These are phyloP conservation scores for Talaromyces sp. DNA, from an alignment of 2,329 filamentous ascomycete genomes.

Conservation along the genomic window DNA sequence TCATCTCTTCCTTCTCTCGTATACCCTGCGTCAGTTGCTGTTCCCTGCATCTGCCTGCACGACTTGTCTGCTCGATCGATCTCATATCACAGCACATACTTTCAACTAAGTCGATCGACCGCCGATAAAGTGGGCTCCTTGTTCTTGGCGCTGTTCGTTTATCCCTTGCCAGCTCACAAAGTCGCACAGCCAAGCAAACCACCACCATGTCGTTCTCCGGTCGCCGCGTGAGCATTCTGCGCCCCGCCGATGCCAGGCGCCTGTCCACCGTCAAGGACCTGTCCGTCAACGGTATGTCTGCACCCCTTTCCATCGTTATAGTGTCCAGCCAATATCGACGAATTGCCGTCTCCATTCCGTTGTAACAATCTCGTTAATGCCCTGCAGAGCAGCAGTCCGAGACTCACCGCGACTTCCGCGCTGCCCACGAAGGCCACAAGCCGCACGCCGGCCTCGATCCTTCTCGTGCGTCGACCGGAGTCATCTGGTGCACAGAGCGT, in stretches of 20 bases:
- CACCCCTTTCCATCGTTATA: too few species aligned
- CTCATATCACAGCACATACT: background rate
- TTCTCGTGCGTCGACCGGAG: constrained; percentile 81
- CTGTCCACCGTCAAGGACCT: constrained; percentile 41
- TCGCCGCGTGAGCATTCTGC: constrained; percentile 40
- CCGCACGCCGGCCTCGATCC: constrained; percentile 88
- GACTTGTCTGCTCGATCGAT: background rate
- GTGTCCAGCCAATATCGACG: too few species aligned
- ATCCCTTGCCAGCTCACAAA: constrained; percentile 1
- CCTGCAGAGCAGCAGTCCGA: constrained; percentile 65
- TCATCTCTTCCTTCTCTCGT: background rate
- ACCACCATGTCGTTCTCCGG: constrained; percentile 42
- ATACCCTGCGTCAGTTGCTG: background rate
- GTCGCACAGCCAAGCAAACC: constrained; percentile 11
- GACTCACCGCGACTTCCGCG: constrained; percentile 83
- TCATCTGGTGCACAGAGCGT: constrained; percentile 70
- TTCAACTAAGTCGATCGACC: background rate
- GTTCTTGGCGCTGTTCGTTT: constrained; percentile 5
- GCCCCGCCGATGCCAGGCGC: constrained; percentile 30
- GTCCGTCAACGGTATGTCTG: constrained; percentile 38
- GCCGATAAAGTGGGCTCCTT: background rate
- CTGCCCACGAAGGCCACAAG: constrained; percentile 83
- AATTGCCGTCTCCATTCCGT: too few species aligned
- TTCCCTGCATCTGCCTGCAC: background rate
- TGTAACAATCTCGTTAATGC: too few species aligned